phyloP scores from a whole-genome alignment of 2,329 filamentous ascomycete species.

The Ophiognomonia clavigignenti-juglandacearum region DNA sequence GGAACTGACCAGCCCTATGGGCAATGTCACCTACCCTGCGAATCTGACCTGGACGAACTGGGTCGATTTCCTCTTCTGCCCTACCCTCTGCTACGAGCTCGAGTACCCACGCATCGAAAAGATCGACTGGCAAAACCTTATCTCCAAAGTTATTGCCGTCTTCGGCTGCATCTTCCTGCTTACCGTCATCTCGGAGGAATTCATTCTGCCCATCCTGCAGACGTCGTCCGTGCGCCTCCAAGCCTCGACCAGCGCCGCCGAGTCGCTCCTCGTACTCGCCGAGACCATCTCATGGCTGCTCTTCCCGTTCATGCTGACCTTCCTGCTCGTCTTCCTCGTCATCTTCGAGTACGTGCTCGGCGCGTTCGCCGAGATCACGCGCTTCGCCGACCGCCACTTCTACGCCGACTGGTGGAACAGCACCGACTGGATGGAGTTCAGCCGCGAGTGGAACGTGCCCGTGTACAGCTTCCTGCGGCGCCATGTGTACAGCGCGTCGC shows the following conservation, averaged over 20 bases:
- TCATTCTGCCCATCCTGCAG: slow-evolving; percentile 83
- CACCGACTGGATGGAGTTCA: slow-evolving; percentile 93
- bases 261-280: slow-evolving; percentile 73
- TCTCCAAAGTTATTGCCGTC: slow-evolving; percentile 80
- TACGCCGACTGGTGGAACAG: slow-evolving; percentile 77
- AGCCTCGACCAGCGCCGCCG: slow-evolving; percentile 41
- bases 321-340: slow-evolving; percentile 92
- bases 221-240: slow-evolving; percentile 59
- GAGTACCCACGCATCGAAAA: slow-evolving; percentile 79
- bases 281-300: slow-evolving; percentile 89
- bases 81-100: slow-evolving; percentile 94
- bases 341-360: slow-evolving; percentile 97
- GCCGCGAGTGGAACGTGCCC: slow-evolving; percentile 94
- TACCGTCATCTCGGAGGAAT: slow-evolving; percentile 87
- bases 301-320: slow-evolving; percentile 96
- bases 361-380: slow-evolving; percentile 89
- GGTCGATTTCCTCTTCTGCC: slow-evolving; percentile 81
- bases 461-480: slow-evolving; percentile 93
- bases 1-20: slow-evolving; percentile 86
- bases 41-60: slow-evolving; percentile 85
- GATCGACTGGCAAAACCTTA: slow-evolving; percentile 76
- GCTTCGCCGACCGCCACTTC: slow-evolving; percentile 91
- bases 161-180: slow-evolving; percentile 97
- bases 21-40: slow-evolving; percentile 81
- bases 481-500: slow-evolving; percentile 85